Conservation (phyloP, 441 rosid genomes). For the Aleurites moluccanus region DNA sequence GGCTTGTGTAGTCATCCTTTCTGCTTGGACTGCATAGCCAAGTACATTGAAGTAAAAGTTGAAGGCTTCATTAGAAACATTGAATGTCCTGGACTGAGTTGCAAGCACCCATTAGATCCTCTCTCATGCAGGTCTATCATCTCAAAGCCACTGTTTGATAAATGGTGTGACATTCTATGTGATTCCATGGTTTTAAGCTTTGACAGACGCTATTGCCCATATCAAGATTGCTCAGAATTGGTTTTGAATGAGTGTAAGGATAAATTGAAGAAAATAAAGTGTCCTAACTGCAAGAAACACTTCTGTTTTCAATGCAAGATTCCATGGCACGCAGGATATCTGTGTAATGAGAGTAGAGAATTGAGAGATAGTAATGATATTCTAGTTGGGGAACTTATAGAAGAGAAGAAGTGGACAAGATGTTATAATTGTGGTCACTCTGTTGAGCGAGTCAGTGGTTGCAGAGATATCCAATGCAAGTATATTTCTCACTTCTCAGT, state of each 20-base stretch:
- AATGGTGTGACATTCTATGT: constrained; percentile 33
- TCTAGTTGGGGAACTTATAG: constrained; percentile 26
- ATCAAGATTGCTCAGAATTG: constrained; percentile 29
- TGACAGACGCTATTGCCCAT: constrained; percentile 30
- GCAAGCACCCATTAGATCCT: constrained; percentile 24
- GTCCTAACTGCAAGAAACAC: constrained; percentile 30
- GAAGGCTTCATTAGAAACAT: constrained; percentile 17
- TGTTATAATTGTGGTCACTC: constrained; percentile 34
- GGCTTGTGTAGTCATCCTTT: constrained; percentile 29
- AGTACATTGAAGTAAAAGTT: constrained; percentile 25
- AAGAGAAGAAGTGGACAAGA: constrained; percentile 31
- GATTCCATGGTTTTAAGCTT: constrained; percentile 13
- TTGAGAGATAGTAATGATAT: constrained; percentile 31
- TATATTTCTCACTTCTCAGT: neutral
- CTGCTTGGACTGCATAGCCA: constrained; percentile 35
- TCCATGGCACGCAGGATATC: constrained; percentile 35
- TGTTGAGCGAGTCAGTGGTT: constrained; percentile 31
- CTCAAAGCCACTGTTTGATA: constrained; percentile 20
- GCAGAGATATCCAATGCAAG: constrained; percentile 30
- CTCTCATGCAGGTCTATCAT: constrained; percentile 27
- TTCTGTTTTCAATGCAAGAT: constrained; percentile 35
- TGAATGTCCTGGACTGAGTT: constrained; percentile 26
- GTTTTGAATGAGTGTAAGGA: constrained; percentile 29
- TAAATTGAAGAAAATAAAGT: constrained; percentile 23
- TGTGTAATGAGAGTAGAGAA: constrained; percentile 24